Evolutionary conservation across 2,329 filamentous ascomycete genomes (phyloP).

Genomic region (Sporothrix sp.): DNA sequence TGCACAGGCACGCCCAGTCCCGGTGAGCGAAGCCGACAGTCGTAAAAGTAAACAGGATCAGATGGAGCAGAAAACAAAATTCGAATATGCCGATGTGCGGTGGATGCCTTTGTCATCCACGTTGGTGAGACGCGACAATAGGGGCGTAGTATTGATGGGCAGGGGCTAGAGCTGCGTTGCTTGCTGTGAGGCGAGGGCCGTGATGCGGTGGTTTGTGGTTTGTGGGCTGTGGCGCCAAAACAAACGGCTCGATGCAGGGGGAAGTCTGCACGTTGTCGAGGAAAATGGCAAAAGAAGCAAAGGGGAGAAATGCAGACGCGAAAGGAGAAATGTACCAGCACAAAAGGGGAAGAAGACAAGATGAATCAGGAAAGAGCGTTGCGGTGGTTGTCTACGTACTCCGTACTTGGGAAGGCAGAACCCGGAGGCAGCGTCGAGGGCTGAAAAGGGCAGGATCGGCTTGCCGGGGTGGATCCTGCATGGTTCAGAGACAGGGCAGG

Average conservation of each 20-base stretch:
- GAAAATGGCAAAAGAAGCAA: background rate
- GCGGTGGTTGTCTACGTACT: background rate
- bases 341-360: background rate
- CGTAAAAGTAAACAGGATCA: too few species aligned
- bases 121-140: constrained; percentile 6
- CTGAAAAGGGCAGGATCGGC: background rate
- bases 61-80: too few species aligned
- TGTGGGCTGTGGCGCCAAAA: too few species aligned
- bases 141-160: background rate
- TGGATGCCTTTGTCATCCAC: background rate
- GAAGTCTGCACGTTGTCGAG: too few species aligned
- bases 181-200: too few species aligned
- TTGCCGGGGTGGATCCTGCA: background rate
- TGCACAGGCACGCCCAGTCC: too few species aligned
- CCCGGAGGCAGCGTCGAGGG: background rate
- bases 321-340: background rate
- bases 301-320: background rate
- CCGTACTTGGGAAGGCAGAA: background rate
- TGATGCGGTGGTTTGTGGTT: background rate
- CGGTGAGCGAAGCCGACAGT: too few species aligned
- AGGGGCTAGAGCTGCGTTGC: background rate
- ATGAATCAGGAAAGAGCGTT: constrained; percentile 1
- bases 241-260: too few species aligned
- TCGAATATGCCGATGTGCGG: too few species aligned
- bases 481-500: constrained; percentile 1